phyloP scores from a whole-genome alignment of 257 asterid species.

The Fraxinus pennsylvanica region DNA sequence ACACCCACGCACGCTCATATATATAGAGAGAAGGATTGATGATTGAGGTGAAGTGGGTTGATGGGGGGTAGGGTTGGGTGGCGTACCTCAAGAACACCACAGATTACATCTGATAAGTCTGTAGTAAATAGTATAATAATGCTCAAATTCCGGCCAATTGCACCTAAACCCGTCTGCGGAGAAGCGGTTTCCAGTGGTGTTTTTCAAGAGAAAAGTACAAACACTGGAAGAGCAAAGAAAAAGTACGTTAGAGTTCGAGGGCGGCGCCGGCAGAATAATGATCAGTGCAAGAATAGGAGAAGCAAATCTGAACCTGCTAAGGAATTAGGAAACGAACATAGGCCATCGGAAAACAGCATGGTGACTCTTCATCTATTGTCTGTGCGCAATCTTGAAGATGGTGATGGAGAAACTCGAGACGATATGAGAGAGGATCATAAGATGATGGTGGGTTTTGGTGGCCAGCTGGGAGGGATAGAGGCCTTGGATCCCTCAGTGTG shows the following conservation, averaged over 20 bases:
- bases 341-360: conserved; percentile 13
- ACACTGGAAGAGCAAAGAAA: conserved; percentile 36
- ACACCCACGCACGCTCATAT: too few relatives aligned
- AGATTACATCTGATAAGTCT: conserved; percentile 3
- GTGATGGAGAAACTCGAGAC: not conserved
- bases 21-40: not conserved
- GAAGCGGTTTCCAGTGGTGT: conserved; percentile 18
- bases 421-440: not conserved
- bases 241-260: conserved; percentile 48
- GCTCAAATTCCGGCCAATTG: conserved; percentile 56
- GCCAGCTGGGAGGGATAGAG: conserved; percentile 13
- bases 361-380: conserved; percentile 46
- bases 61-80: not conserved
- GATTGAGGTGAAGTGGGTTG: conserved; percentile 28
- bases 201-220: conserved; percentile 15
- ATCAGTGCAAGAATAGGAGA: conserved; percentile 10
- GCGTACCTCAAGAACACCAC: conserved; percentile 10
- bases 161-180: conserved; percentile 45
- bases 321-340: conserved; percentile 20
- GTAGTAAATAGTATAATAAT: conserved; percentile 15
- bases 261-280: not conserved
- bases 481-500: not conserved
- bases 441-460: not conserved
- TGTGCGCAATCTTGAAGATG: not conserved
- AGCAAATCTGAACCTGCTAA: not conserved